These are phyloP conservation scores for Monotropa hypopitys DNA, from an alignment of 179 eudicot species.

Conservation along the genomic window DNA sequence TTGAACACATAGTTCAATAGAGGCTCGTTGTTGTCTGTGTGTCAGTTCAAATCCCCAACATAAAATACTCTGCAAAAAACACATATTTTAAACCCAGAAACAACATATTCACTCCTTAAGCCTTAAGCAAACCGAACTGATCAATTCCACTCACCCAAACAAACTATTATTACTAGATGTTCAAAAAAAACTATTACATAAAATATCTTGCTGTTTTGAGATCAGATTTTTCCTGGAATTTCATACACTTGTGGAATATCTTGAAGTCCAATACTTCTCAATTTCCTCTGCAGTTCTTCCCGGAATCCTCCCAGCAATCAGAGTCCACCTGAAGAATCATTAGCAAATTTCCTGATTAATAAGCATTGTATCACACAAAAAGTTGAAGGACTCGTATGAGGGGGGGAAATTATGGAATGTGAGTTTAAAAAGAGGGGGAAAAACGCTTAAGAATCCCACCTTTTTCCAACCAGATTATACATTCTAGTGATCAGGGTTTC, in stretches of 20 bases:
- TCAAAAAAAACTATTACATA: no score
- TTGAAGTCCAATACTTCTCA: slow-evolving; percentile 29
- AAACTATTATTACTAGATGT: no score
- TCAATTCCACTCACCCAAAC: not conserved
- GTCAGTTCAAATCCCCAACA: no score
- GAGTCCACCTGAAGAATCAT: slow-evolving; percentile 24
- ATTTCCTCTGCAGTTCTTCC: slow-evolving; percentile 46
- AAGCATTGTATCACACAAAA: not conserved
- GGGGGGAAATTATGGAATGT: no score
- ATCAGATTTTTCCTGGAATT: not conserved
- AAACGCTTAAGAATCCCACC: slow-evolving; percentile 10
- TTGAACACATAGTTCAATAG: no score
- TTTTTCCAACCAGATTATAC: slow-evolving; percentile 39
- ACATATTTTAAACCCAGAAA: not conserved
- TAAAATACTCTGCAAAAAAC: not conserved
- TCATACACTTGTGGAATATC: slow-evolving; percentile 15
- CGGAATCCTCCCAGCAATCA: slow-evolving; percentile 48
- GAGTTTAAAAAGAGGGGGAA: no score
- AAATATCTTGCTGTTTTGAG: slow-evolving; percentile 6
- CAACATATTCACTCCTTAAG: not conserved
- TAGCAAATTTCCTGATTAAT: not conserved
- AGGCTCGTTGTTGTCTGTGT: no score
- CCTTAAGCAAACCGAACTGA: not conserved
- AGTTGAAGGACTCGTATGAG: not conserved
- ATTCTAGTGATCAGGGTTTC: slow-evolving; percentile 31